These are phyloP conservation scores for Trichoderma asperellum DNA, from an alignment of 2,329 filamentous ascomycete species.

Conservation along the genomic window DNA sequence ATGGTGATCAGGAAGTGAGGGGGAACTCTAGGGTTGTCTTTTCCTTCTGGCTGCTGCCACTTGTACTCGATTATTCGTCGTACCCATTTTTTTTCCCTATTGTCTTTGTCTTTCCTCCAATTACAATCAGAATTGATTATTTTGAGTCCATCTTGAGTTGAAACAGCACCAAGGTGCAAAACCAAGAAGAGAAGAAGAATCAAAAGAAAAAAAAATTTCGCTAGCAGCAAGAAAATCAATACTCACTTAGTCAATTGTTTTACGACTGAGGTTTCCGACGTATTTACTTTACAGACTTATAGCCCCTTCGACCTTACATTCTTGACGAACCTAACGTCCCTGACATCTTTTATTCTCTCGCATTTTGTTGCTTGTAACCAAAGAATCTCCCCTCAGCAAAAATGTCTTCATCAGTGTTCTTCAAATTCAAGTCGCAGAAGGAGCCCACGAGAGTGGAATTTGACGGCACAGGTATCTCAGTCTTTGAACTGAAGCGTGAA, in stretches of 20 bases:
- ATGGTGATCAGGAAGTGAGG: slow-evolving; percentile 45
- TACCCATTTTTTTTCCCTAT: slow-evolving; percentile 42
- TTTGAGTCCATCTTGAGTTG: slow-evolving; percentile 44
- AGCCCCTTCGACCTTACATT: slow-evolving; percentile 20
- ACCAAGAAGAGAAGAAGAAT: slow-evolving; percentile 39
- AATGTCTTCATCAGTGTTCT: slow-evolving; percentile 98
- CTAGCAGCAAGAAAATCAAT: slow-evolving; percentile 35
- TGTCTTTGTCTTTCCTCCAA: slow-evolving; percentile 43
- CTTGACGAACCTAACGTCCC: slow-evolving; percentile 27
- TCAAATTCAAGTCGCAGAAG: slow-evolving; percentile 99
- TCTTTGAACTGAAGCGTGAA: slow-evolving; percentile 98
- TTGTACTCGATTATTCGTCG: slow-evolving; percentile 48
- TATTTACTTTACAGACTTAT: slow-evolving; percentile 29
- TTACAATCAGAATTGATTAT: slow-evolving; percentile 61
- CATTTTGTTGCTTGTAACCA: slow-evolving; percentile 33
- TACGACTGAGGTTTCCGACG: slow-evolving; percentile 34
- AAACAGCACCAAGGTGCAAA: slow-evolving; percentile 46
- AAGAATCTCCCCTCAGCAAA: slow-evolving; percentile 43
- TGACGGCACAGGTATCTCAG: slow-evolving; percentile 95
- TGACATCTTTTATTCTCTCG: slow-evolving; percentile 29
- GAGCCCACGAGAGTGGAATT: slow-evolving; percentile 94
- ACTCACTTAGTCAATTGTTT: slow-evolving; percentile 41
- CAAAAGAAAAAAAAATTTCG: slow-evolving; percentile 36
- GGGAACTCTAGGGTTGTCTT: slow-evolving; percentile 44
- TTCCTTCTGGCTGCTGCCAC: slow-evolving; percentile 43